Base-by-base conservation (phyloP, 176 grass and related monocot species). In the Guadua angustifolia region DNA sequence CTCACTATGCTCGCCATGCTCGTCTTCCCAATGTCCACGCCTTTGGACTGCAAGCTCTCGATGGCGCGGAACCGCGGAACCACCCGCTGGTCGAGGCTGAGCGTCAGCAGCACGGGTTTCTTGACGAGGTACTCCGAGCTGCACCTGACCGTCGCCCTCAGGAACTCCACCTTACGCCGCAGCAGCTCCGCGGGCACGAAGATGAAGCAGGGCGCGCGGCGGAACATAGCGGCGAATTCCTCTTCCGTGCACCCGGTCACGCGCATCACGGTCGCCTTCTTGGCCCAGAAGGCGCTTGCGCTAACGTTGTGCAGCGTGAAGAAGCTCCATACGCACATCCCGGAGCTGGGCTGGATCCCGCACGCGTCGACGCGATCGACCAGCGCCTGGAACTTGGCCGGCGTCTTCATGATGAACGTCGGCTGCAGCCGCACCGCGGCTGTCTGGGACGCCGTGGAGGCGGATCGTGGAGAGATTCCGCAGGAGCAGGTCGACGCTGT, bases 11-110 rank as follows among this genome's bases (percentile, higher is more conserved):
- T 22, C 17, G 1, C 0, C 19, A 85, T 16, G 6, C 7, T 35
- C 63, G 16, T 5, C 11, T 53, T 69, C 18, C 25, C 5, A 21
- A 73, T 22, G 58, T 65, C 82, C 15, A 92, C 25, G 1, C 86
- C 80, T 68, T 62, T 92, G 14, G 76, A 86, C 55, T 45, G 72
- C 49, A 97, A 11, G 9, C 56, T 38, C 32, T 90, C 77, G 7
- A 73, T 15, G 18, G 51, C 87, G 19, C 50, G 69, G 77, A 59
- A 73, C 21, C 89, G 86, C 15, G 87, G 94, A 0, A 82, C 56
- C 58, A 92, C 66, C 83, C 92, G 80, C 75, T 90, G 90, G 70
- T 84, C 52, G 59, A 97, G 76, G 70, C 89, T 92, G 39, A 58
- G 71, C 2, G 51, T 66, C 25, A 97, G 64, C 42, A 97, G 6